Evolutionary conservation across 441 rosid species (phyloP).

Genomic region (Populus hybrid): DNA sequence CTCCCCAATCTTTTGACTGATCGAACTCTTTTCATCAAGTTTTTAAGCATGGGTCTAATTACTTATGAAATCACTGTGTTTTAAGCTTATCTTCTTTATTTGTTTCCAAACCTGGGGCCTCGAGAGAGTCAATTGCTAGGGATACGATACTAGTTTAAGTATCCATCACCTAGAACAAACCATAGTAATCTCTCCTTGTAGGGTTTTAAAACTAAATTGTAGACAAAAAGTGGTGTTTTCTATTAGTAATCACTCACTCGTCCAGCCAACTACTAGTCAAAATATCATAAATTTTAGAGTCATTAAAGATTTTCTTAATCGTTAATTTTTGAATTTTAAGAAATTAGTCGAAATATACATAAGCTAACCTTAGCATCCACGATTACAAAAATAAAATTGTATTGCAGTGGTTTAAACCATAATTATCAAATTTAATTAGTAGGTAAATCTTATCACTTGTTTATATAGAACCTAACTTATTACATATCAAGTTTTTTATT

Average conservation of each 20-base stretch:
- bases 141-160: background rate
- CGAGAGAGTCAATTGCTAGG: conserved; percentile 1
- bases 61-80: background rate
- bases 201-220: background rate
- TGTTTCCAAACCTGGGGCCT: background rate
- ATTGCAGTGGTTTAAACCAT: background rate
- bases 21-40: conserved; percentile 1
- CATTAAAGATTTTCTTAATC: no score
- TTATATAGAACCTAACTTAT: no score
- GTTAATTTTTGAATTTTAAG: rapidly evolving
- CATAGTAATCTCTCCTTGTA: background rate
- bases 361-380: rapidly evolving
- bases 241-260: background rate
- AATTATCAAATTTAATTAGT: no score
- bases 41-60: background rate
- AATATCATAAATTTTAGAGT: no score
- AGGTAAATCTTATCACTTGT: no score
- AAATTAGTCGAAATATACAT: rapidly evolving
- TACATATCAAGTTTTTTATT: no score
- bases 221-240: no score
- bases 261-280: no score
- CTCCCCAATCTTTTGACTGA: conserved; percentile 26
- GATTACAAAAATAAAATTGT: background rate
- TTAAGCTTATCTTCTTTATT: background rate
- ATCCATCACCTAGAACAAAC: background rate